Percentiles rank a stretch among this genome's conserved stretches.
phyloP scores from a whole-genome alignment of 257 asterid genomes.

The Haberlea rhodopensis region DNA sequence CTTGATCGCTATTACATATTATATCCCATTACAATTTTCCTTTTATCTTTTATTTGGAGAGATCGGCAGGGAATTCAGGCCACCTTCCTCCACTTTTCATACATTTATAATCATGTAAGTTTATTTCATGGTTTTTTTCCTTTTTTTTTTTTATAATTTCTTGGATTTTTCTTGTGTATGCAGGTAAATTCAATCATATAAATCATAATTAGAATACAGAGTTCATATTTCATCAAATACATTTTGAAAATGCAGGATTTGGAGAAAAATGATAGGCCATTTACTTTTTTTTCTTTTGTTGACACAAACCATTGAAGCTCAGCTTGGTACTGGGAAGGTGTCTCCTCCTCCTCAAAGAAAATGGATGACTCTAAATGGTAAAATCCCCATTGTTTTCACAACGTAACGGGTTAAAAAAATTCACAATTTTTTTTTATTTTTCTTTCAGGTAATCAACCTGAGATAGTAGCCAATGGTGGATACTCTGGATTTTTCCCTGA shows the following conservation, averaged over 20 bases:
- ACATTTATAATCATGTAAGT: slow-evolving; percentile 30
- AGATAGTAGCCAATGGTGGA: slow-evolving; percentile 56
- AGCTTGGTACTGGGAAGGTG: slow-evolving; percentile 25
- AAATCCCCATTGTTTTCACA: neutral
- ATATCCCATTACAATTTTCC: slow-evolving; percentile 25
- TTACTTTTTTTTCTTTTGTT: slow-evolving; percentile 43
- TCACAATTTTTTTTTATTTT: neutral
- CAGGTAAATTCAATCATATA: too few relatives aligned
- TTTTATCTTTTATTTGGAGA: slow-evolving; percentile 15
- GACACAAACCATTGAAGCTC: slow-evolving; percentile 56
- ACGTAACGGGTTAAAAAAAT: neutral
- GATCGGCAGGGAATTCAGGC: slow-evolving; percentile 28
- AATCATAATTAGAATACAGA: too few relatives aligned
- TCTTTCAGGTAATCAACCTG: slow-evolving; percentile 47
- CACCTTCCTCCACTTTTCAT: slow-evolving; percentile 24
- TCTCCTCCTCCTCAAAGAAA: slow-evolving; percentile 38
- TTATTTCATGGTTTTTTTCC: neutral
- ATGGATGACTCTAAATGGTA: slow-evolving; percentile 84
- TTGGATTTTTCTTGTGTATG: neutral
- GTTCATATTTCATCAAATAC: neutral
- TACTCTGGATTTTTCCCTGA: slow-evolving; percentile 75
- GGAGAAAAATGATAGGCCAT: slow-evolving; percentile 57
- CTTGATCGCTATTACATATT: slow-evolving; percentile 4
- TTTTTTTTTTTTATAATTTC: neutral
- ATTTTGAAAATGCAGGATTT: slow-evolving; percentile 39